phyloP scores from a whole-genome alignment of 495 filamentous ascomycete species.

The Xylaria acuta region DNA sequence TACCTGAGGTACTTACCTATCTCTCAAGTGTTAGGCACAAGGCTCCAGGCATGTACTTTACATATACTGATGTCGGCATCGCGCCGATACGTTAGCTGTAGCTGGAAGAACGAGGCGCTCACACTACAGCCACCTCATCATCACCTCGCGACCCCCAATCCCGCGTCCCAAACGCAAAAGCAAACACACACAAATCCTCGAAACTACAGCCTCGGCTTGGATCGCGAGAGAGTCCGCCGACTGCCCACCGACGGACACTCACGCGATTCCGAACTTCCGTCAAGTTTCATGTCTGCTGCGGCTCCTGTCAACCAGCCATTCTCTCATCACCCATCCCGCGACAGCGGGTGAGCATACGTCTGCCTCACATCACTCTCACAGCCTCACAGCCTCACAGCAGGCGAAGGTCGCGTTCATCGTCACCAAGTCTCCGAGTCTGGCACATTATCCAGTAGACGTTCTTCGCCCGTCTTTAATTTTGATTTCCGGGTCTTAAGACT shows the following conservation, averaged over 20 bases:
- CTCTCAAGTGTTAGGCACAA: background rate
- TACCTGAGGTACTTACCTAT: background rate
- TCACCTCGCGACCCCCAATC: background rate
- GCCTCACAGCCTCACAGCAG: background rate
- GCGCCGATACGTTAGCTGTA: background rate
- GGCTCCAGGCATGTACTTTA: background rate
- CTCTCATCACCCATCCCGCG: background rate
- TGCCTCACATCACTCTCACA: background rate
- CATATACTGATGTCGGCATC: background rate
- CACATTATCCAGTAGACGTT: background rate
- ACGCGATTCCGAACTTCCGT: background rate
- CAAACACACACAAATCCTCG: background rate
- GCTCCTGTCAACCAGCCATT: conserved; percentile 1
- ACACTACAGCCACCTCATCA: conserved; percentile 10
- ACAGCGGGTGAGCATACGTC: conserved; percentile 4
- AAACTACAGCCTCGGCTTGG: background rate
- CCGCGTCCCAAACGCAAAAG: conserved; percentile 9
- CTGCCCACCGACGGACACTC: background rate
- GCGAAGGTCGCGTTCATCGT: background rate
- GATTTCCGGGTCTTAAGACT: background rate
- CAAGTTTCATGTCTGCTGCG: conserved; percentile 2
- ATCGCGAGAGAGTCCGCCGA: background rate
- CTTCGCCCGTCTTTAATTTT: background rate
- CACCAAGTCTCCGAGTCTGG: background rate
- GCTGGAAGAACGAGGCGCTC: background rate